These are phyloP conservation scores for Pisolithus thermaeus DNA, from an alignment of 1,284 basidiomycete genomes.

Conservation along the genomic window DNA sequence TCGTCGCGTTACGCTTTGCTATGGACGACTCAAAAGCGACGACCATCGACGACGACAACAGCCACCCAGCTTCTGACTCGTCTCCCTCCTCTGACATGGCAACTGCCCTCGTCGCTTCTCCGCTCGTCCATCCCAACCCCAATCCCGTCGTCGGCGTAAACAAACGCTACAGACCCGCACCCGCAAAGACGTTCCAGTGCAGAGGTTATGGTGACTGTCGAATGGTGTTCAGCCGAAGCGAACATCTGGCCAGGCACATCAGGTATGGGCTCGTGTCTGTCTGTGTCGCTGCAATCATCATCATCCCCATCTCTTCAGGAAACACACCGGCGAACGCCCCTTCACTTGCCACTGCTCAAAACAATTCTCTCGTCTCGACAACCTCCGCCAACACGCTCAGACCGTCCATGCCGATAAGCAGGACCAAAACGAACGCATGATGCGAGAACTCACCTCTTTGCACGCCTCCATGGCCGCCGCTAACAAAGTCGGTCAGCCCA, in stretches of 20 bases:
- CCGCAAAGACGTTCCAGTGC: constrained; percentile 92
- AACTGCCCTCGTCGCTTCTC: constrained; percentile 22
- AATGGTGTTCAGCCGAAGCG: constrained; percentile 94
- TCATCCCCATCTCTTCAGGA: constrained; percentile 47
- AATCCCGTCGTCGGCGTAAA: constrained; percentile 29
- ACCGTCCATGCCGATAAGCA: constrained; percentile 91
- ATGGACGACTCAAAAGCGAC: background rate
- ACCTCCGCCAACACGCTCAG: constrained; percentile 92
- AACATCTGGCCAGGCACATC: constrained; percentile 94
- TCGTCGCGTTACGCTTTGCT: background rate
- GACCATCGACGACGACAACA: constrained; percentile 1
- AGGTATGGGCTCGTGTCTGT: constrained; percentile 48
- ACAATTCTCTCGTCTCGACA: constrained; percentile 94
- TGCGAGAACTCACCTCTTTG: constrained; percentile 81
- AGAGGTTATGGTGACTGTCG: constrained; percentile 91
- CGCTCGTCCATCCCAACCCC: background rate
- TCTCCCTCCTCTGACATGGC: constrained; percentile 18
- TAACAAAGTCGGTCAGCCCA: constrained; percentile 46
- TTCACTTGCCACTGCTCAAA: constrained; percentile 95
- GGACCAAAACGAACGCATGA: constrained; percentile 87
- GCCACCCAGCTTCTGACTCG: background rate
- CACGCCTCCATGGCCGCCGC: constrained; percentile 81
- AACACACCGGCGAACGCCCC: constrained; percentile 95
- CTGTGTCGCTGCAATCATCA: constrained; percentile 6
- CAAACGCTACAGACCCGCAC: constrained; percentile 70